These are phyloP conservation scores for Plectosphaerella sp. DNA, from an alignment of 2,329 filamentous ascomycete genomes.

Conservation along the genomic window DNA sequence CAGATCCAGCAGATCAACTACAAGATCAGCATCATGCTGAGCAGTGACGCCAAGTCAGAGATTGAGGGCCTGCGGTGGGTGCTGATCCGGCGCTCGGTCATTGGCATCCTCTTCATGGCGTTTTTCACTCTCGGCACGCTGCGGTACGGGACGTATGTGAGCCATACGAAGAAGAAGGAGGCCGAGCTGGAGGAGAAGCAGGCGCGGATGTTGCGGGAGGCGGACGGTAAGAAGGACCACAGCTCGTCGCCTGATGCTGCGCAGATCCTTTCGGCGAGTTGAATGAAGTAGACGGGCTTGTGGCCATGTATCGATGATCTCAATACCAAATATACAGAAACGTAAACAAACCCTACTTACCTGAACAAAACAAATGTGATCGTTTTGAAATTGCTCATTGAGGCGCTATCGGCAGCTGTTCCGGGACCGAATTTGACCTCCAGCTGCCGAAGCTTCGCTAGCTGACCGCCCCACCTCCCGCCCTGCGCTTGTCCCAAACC, in stretches of 20 bases:
- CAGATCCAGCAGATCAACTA: conserved; percentile 93
- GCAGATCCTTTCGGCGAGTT: conserved; percentile 55
- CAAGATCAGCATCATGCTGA: conserved; percentile 87
- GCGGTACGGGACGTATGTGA: conserved; percentile 54
- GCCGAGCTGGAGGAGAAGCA: conserved; percentile 37
- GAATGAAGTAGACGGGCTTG: conserved; percentile 4
- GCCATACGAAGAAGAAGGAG: conserved; percentile 44
- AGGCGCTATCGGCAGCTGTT: too few species aligned
- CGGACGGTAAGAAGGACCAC: conserved; percentile 41
- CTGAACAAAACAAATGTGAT: background rate
- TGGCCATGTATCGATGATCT: background rate
- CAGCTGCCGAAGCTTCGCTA: background rate
- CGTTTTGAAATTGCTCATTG: background rate
- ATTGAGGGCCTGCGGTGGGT: conserved; percentile 92
- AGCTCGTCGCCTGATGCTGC: conserved; percentile 47
- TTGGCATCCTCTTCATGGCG: conserved; percentile 64
- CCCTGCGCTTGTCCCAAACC: background rate
- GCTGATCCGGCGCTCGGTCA: conserved; percentile 57
- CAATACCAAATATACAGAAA: background rate
- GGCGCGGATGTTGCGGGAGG: conserved; percentile 36
- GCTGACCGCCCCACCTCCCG: background rate
- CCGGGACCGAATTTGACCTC: background rate
- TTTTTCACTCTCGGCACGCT: conserved; percentile 55
- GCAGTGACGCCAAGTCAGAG: conserved; percentile 85
- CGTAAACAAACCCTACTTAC: background rate